phyloP scores from a whole-genome alignment of 805 yeast species.

The Saccharomycopsis malanga region DNA sequence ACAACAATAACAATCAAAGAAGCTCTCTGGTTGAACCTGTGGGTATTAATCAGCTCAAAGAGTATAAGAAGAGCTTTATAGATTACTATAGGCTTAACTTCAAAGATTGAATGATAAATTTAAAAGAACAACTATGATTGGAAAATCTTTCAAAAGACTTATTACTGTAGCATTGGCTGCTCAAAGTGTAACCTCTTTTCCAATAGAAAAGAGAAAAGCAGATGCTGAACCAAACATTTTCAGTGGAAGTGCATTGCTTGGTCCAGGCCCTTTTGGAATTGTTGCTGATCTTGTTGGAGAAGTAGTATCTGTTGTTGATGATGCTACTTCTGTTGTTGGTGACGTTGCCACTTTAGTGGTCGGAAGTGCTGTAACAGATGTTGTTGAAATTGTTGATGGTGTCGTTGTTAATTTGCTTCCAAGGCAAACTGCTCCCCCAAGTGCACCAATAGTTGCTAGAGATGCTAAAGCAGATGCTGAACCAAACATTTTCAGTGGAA shows the following conservation, averaged over 20 bases:
- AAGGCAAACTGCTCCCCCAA: conserved; percentile 1
- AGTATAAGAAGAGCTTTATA: no score
- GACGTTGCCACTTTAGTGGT: conserved; percentile 6
- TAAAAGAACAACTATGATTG: no score
- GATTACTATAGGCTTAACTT: no score
- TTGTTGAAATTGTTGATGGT: conserved; percentile 5
- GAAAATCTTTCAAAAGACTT: background rate
- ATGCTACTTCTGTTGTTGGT: conserved; percentile 5
- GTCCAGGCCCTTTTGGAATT: conserved; percentile 12
- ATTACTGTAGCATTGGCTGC: background rate
- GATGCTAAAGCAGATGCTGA: conserved; percentile 4
- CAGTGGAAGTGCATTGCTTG: background rate
- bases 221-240: background rate
- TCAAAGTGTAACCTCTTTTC: background rate
- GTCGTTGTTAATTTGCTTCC: conserved; percentile 2
- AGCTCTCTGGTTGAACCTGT: no score
- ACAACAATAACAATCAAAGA: no score
- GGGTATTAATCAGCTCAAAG: no score
- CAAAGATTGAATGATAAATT: no score
- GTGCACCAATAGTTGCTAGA: background rate
- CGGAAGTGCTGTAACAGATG: conserved; percentile 10
- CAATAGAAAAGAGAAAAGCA: background rate
- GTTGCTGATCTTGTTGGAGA: background rate
- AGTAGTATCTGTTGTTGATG: conserved; percentile 3
- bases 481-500: background rate